Base-by-base conservation (phyloP, 495 filamentous ascomycete genomes). In the Bathelium albidoporum region DNA sequence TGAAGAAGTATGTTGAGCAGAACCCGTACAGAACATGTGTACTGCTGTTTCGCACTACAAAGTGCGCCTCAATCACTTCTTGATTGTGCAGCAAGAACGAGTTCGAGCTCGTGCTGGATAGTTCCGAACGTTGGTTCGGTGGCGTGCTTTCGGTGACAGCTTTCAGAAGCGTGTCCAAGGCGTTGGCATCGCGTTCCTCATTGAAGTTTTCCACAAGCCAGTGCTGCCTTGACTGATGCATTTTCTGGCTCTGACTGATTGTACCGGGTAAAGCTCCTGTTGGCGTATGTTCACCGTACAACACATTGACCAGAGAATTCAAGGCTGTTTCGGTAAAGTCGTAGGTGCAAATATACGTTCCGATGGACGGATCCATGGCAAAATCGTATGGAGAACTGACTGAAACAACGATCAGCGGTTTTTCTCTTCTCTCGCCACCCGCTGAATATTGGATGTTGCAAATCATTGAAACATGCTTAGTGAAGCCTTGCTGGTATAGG, bases 371-470 rank as follows among this genome's bases (percentile, higher is more conserved):
- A 65, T 96, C 91, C 85, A 89, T 91, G n/a, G 89, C 91, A 73
- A 96, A 96, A 73, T 96, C 91, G 73, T 95, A 96, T 0, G 91
- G 91, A 9, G 90, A 95, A 73, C 89, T 95, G 60, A 91, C 89
- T 2, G 90, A 85, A n/a, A 95, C 86, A 32, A 95, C 91, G 44
- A 95, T 80, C 32, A 96, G 74, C 5, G 85, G 85, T 69, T 84
- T 87, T 68, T 84, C 83, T 7, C 74, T 72, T 62, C 79, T 80
- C 63, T 86, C 83, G 2, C 81, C 82, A 7, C 81, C 73, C 9
- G 77, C 71, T 11, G 79, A 77, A 58, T 77, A 80, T 60, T 83
- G 80, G 29, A 87, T 87, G 73, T 89, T 91, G 73, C 91, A 95
- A 73, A 95, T 91, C 86, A 92, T 91, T n/a, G 90, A 85, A 28